phyloP scores from a whole-genome alignment of 148 eudicot genomes.

The Selenicereus undatus region DNA sequence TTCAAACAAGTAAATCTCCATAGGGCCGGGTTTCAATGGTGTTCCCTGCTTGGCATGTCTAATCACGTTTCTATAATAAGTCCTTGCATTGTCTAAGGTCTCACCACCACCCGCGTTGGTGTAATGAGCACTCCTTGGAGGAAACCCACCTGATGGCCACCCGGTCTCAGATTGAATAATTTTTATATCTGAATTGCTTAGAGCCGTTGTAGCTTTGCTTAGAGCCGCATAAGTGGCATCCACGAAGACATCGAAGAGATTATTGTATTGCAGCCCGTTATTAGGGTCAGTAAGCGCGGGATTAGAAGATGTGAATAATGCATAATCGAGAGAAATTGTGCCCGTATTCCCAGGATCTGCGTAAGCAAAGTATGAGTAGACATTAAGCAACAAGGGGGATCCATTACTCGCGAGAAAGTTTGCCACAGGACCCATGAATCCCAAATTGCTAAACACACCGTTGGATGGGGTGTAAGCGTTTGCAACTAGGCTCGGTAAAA shows the following conservation, averaged over 20 bases:
- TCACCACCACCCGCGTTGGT: not conserved
- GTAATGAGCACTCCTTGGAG: not conserved
- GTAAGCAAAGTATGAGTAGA: slow-evolving; percentile 37
- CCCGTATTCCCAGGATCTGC: not conserved
- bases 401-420: slow-evolving; percentile 18
- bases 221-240: slow-evolving; percentile 30
- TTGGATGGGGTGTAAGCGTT: slow-evolving; percentile 32
- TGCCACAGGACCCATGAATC: slow-evolving; percentile 20
- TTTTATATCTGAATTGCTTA: not conserved
- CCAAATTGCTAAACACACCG: slow-evolving; percentile 15
- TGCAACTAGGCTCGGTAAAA: too few species aligned
- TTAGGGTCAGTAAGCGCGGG: slow-evolving; percentile 18
- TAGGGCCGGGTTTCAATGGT: slow-evolving; percentile 25
- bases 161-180: not conserved
- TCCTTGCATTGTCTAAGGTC: not conserved
- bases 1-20: slow-evolving; percentile 33
- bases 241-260: slow-evolving; percentile 30
- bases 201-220: not conserved
- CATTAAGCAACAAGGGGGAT: slow-evolving; percentile 29
- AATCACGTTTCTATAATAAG: not conserved
- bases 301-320: slow-evolving; percentile 17
- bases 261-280: slow-evolving; percentile 27
- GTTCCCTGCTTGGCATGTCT: not conserved
- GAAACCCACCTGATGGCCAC: not conserved
- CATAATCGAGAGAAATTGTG: slow-evolving; percentile 14